phyloP scores from a whole-genome alignment of 2,329 filamentous ascomycete species.

The Trichoderma sp. region DNA sequence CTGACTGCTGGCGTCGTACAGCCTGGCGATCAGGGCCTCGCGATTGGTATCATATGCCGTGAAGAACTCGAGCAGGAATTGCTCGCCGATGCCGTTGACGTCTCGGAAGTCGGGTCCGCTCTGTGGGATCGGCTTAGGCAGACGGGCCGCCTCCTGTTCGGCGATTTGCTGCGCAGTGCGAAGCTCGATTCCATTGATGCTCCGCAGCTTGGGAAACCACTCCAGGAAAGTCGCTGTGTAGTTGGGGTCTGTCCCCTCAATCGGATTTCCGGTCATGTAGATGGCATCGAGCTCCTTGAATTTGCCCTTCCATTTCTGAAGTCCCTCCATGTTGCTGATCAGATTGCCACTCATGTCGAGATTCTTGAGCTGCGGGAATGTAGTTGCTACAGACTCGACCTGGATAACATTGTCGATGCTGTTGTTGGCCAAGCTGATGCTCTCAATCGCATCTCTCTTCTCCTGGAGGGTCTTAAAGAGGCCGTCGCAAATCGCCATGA shows the following conservation, averaged over 20 bases:
- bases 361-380: slow-evolving; percentile 83
- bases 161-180: slow-evolving; percentile 71
- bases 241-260: slow-evolving; percentile 61
- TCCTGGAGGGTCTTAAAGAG: slow-evolving; percentile 72
- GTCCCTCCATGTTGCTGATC: slow-evolving; percentile 65
- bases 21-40: slow-evolving; percentile 60
- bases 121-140: slow-evolving; percentile 63
- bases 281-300: slow-evolving; percentile 81
- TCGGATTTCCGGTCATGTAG: slow-evolving; percentile 75
- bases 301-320: slow-evolving; percentile 77
- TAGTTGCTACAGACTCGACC: slow-evolving; percentile 74
- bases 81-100: slow-evolving; percentile 71
- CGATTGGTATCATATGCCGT: slow-evolving; percentile 73
- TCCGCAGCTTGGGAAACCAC: slow-evolving; percentile 81
- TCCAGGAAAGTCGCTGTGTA: slow-evolving; percentile 70
- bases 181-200: slow-evolving; percentile 74
- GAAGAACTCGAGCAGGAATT: slow-evolving; percentile 76
- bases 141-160: slow-evolving; percentile 52
- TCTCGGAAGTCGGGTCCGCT: slow-evolving; percentile 72
- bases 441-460: slow-evolving; percentile 76
- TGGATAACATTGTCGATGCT: slow-evolving; percentile 70
- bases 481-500: slow-evolving; percentile 83
- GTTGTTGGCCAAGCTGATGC: slow-evolving; percentile 81
- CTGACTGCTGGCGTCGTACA: slow-evolving; percentile 74
- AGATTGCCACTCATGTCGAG: slow-evolving; percentile 87